A percentile compares a stretch with the other conserved stretches of the same genome.
These are phyloP conservation scores for Salvia splendens DNA, from an alignment of 257 asterid species.

Conservation along the genomic window DNA sequence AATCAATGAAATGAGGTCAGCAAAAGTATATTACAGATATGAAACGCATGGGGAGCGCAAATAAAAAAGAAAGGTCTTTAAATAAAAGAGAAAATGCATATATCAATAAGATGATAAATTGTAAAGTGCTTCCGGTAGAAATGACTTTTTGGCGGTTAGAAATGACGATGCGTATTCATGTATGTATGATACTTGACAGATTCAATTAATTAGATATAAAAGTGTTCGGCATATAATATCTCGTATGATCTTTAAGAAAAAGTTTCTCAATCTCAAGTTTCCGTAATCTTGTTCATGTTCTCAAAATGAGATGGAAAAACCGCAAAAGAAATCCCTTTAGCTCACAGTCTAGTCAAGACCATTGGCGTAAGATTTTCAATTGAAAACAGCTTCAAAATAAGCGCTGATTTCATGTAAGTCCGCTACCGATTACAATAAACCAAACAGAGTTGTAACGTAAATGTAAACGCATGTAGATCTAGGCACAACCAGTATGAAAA, in stretches of 20 bases:
- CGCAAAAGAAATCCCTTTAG: not conserved
- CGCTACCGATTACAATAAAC: not conserved
- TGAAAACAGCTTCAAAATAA: not conserved
- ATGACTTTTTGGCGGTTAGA: conserved; percentile 11
- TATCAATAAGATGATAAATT: conserved; percentile 13
- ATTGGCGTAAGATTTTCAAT: not conserved
- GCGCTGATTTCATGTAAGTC: not conserved
- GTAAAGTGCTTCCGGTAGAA: conserved; percentile 2
- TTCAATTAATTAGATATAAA: not conserved
- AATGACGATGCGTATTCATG: not conserved
- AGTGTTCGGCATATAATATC: conserved; percentile 4
- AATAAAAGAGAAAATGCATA: conserved; percentile 22
- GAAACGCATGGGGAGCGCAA: conserved; percentile 4
- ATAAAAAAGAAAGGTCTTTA: conserved; percentile 14
- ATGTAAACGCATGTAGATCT: not conserved
- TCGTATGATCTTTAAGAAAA: not conserved
- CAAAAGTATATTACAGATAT: conserved; percentile 21
- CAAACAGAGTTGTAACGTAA: not conserved
- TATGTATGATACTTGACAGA: not conserved
- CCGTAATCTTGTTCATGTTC: not conserved
- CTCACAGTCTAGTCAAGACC: not conserved
- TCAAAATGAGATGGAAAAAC: not conserved
- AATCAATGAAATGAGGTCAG: conserved; percentile 7
- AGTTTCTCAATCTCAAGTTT: not conserved
- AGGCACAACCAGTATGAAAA: not conserved